A percentile compares a stretch with the other conserved stretches of the same genome.
These are phyloP conservation scores for Leishmania mexicana DNA, from an alignment of 208 protist species.

Conservation along the genomic window DNA sequence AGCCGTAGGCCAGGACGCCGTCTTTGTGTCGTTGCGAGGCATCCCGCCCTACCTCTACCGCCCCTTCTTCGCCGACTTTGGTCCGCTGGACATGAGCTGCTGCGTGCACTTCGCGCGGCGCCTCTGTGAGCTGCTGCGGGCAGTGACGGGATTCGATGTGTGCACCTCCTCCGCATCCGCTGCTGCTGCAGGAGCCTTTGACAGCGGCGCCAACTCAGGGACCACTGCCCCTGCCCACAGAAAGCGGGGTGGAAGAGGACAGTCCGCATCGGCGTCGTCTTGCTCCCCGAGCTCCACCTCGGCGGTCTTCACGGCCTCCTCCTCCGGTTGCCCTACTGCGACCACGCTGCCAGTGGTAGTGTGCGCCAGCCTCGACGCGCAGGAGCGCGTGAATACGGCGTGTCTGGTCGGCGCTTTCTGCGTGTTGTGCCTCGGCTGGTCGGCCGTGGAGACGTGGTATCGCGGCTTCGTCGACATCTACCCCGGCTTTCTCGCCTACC, in stretches of 20 bases:
- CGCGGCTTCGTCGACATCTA: conserved; percentile 60
- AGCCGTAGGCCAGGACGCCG: conserved; percentile 26
- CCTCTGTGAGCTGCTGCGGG: conserved; percentile 42
- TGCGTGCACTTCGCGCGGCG: conserved; percentile 71
- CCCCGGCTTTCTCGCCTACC: conserved; percentile 90
- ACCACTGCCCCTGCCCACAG: background rate
- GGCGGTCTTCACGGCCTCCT: background rate
- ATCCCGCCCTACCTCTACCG: conserved; percentile 76
- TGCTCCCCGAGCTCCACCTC: background rate
- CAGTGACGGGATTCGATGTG: conserved; percentile 26
- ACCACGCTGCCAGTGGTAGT: conserved; percentile 40
- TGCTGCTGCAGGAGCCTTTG: background rate
- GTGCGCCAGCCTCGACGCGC: conserved; percentile 59
- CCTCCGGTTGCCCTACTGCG: background rate
- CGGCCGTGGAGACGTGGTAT: conserved; percentile 58
- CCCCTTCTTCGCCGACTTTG: conserved; percentile 94
- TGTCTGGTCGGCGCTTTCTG: conserved; percentile 80
- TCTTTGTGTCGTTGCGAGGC: conserved; percentile 48
- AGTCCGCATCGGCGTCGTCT: background rate
- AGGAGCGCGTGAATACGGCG: conserved; percentile 90
- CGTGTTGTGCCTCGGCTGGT: conserved; percentile 64
- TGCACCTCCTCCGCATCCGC: background rate
- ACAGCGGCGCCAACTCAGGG: background rate
- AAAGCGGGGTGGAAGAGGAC: background rate
- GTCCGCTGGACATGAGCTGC: conserved; percentile 87